Conservation (phyloP, 768 basidiomycete species). For the Roridomyces roridus region DNA sequence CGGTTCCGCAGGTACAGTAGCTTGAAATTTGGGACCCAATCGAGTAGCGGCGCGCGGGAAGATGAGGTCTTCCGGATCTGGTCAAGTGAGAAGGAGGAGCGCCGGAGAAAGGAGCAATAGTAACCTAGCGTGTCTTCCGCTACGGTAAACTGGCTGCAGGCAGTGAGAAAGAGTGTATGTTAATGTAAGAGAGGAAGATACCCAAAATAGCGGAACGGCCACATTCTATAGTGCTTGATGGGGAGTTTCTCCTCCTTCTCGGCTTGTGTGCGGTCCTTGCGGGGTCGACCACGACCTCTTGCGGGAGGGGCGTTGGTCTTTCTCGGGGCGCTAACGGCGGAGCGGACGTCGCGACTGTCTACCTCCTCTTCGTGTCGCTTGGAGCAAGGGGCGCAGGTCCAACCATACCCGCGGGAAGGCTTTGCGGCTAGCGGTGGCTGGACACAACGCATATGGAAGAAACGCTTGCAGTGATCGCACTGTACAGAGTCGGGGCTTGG, state of each 20-base stretch:
- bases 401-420: conserved; percentile 95
- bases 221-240: conserved; percentile 88
- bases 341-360: conserved; percentile 74
- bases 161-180: conserved; percentile 8
- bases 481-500: conserved; percentile 86
- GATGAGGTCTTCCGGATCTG: conserved; percentile 96
- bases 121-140: conserved; percentile 90
- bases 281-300: conserved; percentile 75
- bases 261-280: conserved; percentile 74
- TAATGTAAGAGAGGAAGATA: conserved; percentile 43
- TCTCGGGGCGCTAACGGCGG: conserved; percentile 48
- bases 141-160: conserved; percentile 79
- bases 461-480: conserved; percentile 90
- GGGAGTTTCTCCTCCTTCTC: conserved; percentile 80
- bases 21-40: conserved; percentile 89
- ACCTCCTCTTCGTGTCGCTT: conserved; percentile 87
- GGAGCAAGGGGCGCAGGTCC: conserved; percentile 96
- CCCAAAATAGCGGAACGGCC: conserved; percentile 98
- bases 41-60: conserved; percentile 93
- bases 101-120: conserved; percentile 30
- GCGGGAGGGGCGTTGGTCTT: conserved; percentile 78
- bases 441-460: conserved; percentile 95
- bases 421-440: conserved; percentile 90
- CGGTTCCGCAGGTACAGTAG: conserved; percentile 55
- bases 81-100: conserved; percentile 33